A percentile compares a stretch with the other conserved stretches of the same genome.
phyloP scores from a whole-genome alignment of 1,284 basidiomycete genomes.

The Apiotrichum porosum region DNA sequence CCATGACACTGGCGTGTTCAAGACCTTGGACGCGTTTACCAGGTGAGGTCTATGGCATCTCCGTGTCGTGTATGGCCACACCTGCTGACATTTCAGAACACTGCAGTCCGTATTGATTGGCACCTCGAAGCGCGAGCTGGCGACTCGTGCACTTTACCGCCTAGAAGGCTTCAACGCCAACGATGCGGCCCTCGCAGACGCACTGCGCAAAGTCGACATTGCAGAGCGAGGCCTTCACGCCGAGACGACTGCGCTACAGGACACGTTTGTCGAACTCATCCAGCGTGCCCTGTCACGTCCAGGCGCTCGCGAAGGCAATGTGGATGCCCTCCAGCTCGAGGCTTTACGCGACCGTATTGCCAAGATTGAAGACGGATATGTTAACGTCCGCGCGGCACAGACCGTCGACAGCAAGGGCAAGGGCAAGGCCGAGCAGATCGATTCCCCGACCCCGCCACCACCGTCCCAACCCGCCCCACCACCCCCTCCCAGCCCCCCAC shows the following conservation, averaged over 20 bases:
- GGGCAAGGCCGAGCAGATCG: neutral
- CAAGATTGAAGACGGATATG: neutral
- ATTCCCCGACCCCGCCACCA: neutral
- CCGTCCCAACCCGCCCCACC: neutral
- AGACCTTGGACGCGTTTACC: too few relatives aligned
- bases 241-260: constrained; percentile 1
- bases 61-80: too few relatives aligned
- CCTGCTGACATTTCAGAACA: too few relatives aligned
- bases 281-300: neutral
- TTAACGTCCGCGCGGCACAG: too few relatives aligned
- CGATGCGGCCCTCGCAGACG: neutral
- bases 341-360: neutral
- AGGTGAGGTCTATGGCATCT: too few relatives aligned
- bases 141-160: neutral
- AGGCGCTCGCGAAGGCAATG: neutral
- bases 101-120: constrained; percentile 1
- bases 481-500: neutral
- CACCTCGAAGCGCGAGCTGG: neutral
- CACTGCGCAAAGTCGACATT: neutral
- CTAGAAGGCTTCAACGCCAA: neutral
- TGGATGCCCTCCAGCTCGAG: neutral
- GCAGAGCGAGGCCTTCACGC: neutral
- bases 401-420: neutral
- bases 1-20: too few relatives aligned
- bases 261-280: constrained; percentile 2